These are phyloP conservation scores for Syzygium syzygioides DNA, from an alignment of 441 rosid species.

Conservation along the genomic window DNA sequence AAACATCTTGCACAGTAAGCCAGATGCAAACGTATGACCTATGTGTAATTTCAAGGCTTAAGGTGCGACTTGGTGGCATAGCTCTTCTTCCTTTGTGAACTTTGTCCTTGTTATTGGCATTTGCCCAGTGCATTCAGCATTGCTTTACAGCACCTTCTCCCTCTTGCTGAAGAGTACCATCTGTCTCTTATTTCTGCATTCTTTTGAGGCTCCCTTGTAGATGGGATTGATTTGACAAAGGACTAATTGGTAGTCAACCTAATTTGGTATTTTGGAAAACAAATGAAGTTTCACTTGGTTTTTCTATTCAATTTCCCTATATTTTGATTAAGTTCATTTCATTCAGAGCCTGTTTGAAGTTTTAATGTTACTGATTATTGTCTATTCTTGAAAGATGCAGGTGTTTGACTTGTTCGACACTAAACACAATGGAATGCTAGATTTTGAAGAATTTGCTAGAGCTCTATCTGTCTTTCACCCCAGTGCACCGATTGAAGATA, in stretches of 20 bases:
- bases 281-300: not conserved
- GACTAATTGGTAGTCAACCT: not conserved
- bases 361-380: not conserved
- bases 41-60: not conserved
- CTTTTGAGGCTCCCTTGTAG: not conserved
- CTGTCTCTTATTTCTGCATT: not conserved
- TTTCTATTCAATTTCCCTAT: not conserved
- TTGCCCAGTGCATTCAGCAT: not conserved
- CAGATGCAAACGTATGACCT: not conserved
- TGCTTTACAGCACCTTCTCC: not conserved
- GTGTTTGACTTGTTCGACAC: slow-evolving; percentile 94
- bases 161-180: not conserved
- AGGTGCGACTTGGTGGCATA: not conserved
- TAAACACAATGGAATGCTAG: slow-evolving; percentile 91
- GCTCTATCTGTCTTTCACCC: slow-evolving; percentile 96
- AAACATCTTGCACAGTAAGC: not conserved
- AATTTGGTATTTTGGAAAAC: not conserved
- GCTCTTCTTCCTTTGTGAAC: not conserved
- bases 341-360: not conserved
- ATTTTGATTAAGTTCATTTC: not conserved
- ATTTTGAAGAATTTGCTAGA: slow-evolving; percentile 93
- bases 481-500: slow-evolving; percentile 82
- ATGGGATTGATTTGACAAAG: not conserved
- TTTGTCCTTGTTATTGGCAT: not conserved
- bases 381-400: slow-evolving; percentile 24